Evolutionary conservation across 805 yeast species (phyloP), one percentile per base, ranked within the genome.

Genomic region (Saturnispora gosingensis): DNA sequence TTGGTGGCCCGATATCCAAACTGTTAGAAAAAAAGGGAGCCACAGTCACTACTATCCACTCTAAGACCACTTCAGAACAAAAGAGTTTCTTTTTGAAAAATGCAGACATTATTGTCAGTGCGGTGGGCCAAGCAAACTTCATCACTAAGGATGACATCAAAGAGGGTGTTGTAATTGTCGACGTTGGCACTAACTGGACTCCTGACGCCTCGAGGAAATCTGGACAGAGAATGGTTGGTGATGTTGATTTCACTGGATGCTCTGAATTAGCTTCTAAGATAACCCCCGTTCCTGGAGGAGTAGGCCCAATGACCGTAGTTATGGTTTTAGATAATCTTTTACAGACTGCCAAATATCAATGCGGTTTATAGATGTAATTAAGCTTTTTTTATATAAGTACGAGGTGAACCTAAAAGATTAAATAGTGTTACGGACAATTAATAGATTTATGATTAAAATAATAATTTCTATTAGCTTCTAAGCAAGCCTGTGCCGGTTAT

Each of bases 251-350:
- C 62, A 85, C 73, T 50, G 71, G 81, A 30, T 90, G 88, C 50
- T 68, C 74, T 52, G 66, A 72, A 48, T 76, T 74, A 50, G 93
- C 90, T 3, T 70, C 82, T 11, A 78, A 76, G 59, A 78, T 93
- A 56, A 90, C 98, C 5, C 99, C 99, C 16, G 99, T 91, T 51
- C 99, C 99, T 32, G 98, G 98, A 65, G 98, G 98, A 61, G 98
- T 91, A 56, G 99, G 99, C 40, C 99, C 99, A 57, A 91, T 91
- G 98, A 91, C 99, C 27, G 97, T 91, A 46, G 96, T 96, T 40
- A 89, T 90, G 97, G 79, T 91, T 54, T 78, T 90, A 56, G 78
- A 84, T 57, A 91, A 93, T 63, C 91, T 91, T 10, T 73, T 82
- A 53, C 76, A 78, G 57, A 88, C 96, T 48, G 96, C 98, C 20